Evolutionary conservation across 352 stramenopile genomes (phyloP), one percentile per base, ranked within the genome.

Genomic region (Pythium dissotocum): DNA sequence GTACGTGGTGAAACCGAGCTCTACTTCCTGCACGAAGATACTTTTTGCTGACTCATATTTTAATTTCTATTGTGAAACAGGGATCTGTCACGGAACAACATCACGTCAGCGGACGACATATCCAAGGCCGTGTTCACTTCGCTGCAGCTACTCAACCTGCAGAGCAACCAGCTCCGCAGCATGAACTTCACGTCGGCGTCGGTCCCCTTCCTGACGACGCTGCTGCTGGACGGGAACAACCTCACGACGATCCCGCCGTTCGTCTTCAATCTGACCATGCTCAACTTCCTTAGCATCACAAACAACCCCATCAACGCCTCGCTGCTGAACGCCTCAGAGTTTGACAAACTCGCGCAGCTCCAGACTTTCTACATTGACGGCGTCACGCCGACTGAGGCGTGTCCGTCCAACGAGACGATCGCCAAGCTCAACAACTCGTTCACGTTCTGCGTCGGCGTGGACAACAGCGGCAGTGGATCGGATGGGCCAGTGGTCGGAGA

Each of bases 271-370:
- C 51, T 93, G 28, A 65, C 76, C 24, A 80, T 65, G 3, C 65
- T 93, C n/a, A 73, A 83, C 48, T 71, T 69, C 18, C 63, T 93
- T 54, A 78, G 73, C 0, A 62, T 93, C 30, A 53, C 58, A 10
- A 33, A 55, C 40, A 93, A 93, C 49, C 81, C 82, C 9, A 73
- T 91, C 32, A 86, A 85, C 61, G 73, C 80, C 24, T 85, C 78
- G 18, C 56, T 58, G 14, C 63, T 93, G 38, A 83, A 79, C 49
- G 65, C 32, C 13, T 63, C 73, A 10, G 75, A 93, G 60, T 84
- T 91, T 16, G 64, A 61, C 18, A 86, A 88, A 42, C 75, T 93
- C n/a, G 72, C 85, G 2, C 72, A 67, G n/a, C 69, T 93, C 51
- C 24, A 38, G 2, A 66, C 76, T 12, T 80, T 93, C 60, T 72